A percentile compares a stretch with the other conserved stretches of the same genome.
phyloP scores from a whole-genome alignment of 352 stramenopile species.

The Globisporangium abappressorium region DNA sequence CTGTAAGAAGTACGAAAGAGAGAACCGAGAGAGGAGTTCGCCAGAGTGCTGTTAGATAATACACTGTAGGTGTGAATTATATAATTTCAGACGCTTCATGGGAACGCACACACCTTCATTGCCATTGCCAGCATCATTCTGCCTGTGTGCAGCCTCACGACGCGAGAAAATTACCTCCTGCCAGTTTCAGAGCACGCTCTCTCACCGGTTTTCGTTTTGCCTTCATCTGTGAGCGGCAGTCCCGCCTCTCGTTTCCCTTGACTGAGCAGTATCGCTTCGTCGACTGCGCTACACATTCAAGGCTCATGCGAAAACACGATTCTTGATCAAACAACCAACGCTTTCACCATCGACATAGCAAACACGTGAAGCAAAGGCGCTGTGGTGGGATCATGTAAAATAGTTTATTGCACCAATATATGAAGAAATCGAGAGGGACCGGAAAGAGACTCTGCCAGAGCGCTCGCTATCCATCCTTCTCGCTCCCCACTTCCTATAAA shows the following conservation, averaged over 20 bases:
- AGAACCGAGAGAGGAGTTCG: neutral
- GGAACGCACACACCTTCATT: no score
- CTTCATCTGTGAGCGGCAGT: no score
- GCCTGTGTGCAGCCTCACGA: no score
- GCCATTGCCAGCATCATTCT: no score
- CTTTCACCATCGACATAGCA: neutral
- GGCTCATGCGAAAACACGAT: neutral
- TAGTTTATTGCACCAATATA: conserved; percentile 10
- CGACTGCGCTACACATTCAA: neutral
- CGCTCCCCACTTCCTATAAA: neutral
- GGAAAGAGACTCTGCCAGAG: neutral
- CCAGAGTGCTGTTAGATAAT: neutral
- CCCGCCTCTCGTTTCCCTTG: no score
- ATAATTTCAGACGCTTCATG: no score
- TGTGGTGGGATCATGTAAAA: conserved; percentile 2
- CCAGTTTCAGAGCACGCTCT: no score
- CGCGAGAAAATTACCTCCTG: no score
- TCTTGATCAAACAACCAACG: neutral
- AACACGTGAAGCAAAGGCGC: neutral
- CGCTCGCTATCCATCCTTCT: neutral
- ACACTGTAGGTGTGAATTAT: neutral
- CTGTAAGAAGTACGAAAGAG: neutral
- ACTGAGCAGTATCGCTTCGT: neutral
- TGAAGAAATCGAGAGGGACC: neutral
- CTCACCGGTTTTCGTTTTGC: no score